Evolutionary conservation across 2,329 filamentous ascomycete genomes (phyloP).

Genomic region (Beauveria caledonica): DNA sequence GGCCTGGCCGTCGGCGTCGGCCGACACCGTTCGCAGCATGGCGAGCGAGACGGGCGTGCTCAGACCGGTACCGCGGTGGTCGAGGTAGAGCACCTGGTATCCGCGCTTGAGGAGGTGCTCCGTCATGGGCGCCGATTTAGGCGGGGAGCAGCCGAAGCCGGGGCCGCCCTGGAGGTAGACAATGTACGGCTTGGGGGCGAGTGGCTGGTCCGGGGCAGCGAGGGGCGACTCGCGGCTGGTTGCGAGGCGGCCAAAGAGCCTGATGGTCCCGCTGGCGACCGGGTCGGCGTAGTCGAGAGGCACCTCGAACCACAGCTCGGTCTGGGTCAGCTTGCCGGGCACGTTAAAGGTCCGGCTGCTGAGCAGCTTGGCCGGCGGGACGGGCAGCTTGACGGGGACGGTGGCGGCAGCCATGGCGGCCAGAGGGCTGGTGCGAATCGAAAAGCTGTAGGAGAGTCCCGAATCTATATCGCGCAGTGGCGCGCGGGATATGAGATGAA

Average conservation of each 20-base stretch:
- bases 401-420: constrained; percentile 9
- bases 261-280: constrained; percentile 47
- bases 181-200: constrained; percentile 45
- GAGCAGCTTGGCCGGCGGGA: constrained; percentile 31
- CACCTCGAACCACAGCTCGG: constrained; percentile 81
- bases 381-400: constrained; percentile 16
- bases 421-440: constrained; percentile 9
- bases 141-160: constrained; percentile 66
- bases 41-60: constrained; percentile 71
- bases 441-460: constrained; percentile 4
- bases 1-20: constrained; percentile 62
- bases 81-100: constrained; percentile 80
- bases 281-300: constrained; percentile 68
- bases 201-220: constrained; percentile 32
- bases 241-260: constrained; percentile 70
- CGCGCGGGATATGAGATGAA: not conserved
- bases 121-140: constrained; percentile 67
- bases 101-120: constrained; percentile 64
- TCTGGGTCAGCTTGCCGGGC: constrained; percentile 63
- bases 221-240: constrained; percentile 57
- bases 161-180: constrained; percentile 83
- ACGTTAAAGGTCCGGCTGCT: constrained; percentile 35
- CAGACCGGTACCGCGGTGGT: constrained; percentile 83
- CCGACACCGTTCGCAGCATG: constrained; percentile 49
- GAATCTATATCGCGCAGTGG: not conserved